Evolutionary conservation across 345 rosid genomes (phyloP), one percentile per base, ranked within the genome.

Genomic region (Physaria fendleri): DNA sequence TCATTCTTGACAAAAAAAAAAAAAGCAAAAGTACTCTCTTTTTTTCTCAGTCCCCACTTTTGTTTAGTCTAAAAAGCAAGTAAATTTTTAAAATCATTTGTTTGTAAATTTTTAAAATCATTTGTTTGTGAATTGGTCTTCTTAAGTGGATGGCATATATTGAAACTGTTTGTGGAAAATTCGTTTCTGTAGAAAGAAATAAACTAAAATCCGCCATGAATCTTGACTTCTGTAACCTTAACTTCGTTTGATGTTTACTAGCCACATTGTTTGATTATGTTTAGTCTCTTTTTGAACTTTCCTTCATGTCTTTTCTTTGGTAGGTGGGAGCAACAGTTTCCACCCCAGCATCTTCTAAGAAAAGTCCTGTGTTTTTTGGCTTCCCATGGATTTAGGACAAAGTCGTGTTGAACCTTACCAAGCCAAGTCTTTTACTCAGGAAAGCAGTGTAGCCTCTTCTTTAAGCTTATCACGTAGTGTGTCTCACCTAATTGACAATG

Each of bases 391-490:
- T 67, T 47, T 18, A 11, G 56, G 29, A 41, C 55, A 47, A 15
- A 39, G 33, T 38, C 52, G 53, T 13, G 9, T 33, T 30, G 76
- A 74, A 46, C 33, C 50, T 2, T 29, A 69, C 12, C 63, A 12
- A 43, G 62, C 65, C 47, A 77, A 52, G 42, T 74, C 82, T 25
- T 61, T 74, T 40, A 68, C 80, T 48, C 40, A 75, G 62, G 71
- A 72, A 59, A 78, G 77, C 60, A 81, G 84, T 52, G 20, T 18
- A 17, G 71, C 68, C 44, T 77, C 82, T 78, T 83, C 90, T 55
- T 35, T 77, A 14, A 74, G 78, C 61, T 62, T 81, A 62, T 72
- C 85, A 32, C 66, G 77, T 20, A 57, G 41, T 18, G n/a, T 57
- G 54, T 48, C 77, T 22, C 62, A 57, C 34, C 51, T 68, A 5